Conservation (phyloP, 2,329 filamentous ascomycete genomes). For the Talaromyces marneffei region DNA sequence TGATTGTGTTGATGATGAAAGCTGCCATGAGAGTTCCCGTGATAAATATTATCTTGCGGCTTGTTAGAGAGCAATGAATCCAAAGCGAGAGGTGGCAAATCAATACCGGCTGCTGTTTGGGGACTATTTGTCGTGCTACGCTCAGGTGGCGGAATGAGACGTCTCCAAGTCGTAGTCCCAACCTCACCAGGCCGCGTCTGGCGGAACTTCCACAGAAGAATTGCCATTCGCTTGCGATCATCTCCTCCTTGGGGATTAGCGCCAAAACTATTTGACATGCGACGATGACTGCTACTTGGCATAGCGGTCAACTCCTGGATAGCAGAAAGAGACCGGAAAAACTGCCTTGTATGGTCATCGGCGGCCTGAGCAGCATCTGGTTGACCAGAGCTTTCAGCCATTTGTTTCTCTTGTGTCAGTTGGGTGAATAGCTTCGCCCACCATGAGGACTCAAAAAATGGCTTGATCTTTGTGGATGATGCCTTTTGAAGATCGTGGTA, state of each 20-base stretch:
- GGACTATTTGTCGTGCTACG: slow-evolving; percentile 36
- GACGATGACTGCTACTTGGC: slow-evolving; percentile 20
- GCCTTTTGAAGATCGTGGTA: slow-evolving; percentile 31
- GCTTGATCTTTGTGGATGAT: slow-evolving; percentile 37
- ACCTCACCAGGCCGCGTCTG: slow-evolving; percentile 36
- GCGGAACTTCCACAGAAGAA: slow-evolving; percentile 44
- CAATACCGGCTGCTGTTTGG: slow-evolving; percentile 25
- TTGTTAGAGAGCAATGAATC: slow-evolving; percentile 32
- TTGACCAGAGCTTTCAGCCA: slow-evolving; percentile 33
- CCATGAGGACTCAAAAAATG: slow-evolving; percentile 41
- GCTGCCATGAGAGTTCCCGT: slow-evolving; percentile 26
- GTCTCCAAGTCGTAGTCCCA: slow-evolving; percentile 42
- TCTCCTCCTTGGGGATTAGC: slow-evolving; percentile 18
- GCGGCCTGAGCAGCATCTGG: slow-evolving; percentile 26
- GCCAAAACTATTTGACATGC: slow-evolving; percentile 25
- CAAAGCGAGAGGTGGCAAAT: slow-evolving; percentile 33
- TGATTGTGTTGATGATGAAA: slow-evolving; percentile 18
- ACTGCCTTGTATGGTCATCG: slow-evolving; percentile 32
- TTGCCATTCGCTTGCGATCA: slow-evolving; percentile 36
- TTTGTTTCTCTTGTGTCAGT: slow-evolving; percentile 36
- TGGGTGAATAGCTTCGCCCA: slow-evolving; percentile 41
- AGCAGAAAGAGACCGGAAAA: slow-evolving; percentile 38
- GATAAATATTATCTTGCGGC: slow-evolving; percentile 29
- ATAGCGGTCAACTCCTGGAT: slow-evolving; percentile 43
- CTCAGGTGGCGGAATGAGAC: slow-evolving; percentile 34